Conservation (phyloP, 495 filamentous ascomycete species). For the Friedmanniomyces endolithicus region DNA sequence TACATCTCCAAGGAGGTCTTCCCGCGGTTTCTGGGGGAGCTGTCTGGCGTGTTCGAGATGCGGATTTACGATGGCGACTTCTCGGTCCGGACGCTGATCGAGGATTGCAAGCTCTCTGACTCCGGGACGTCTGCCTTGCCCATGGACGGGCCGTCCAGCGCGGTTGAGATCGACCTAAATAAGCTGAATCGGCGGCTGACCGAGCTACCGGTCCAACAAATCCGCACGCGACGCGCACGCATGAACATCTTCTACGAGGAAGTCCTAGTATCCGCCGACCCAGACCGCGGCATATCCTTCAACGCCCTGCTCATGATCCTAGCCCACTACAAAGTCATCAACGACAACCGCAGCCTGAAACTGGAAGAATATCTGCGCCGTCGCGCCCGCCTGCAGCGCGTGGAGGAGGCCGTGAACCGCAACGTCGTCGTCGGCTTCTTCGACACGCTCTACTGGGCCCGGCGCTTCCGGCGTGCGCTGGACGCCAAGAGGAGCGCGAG, state of each 20-base stretch:
- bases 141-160: slow-evolving; percentile 46
- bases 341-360: slow-evolving; percentile 85
- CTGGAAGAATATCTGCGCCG: slow-evolving; percentile 93
- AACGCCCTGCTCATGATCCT: slow-evolving; percentile 92
- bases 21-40: slow-evolving; percentile 73
- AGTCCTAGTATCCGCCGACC: slow-evolving; percentile 83
- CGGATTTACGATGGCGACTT: slow-evolving; percentile 89
- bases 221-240: slow-evolving; percentile 57
- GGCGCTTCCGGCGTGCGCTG: slow-evolving; percentile 61
- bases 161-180: slow-evolving; percentile 51
- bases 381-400: slow-evolving; percentile 76
- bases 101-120: slow-evolving; percentile 50
- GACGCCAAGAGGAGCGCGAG: slow-evolving; percentile 56
- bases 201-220: slow-evolving; percentile 59
- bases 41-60: slow-evolving; percentile 93
- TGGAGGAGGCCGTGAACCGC: slow-evolving; percentile 88
- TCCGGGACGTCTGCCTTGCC: slow-evolving; percentile 33
- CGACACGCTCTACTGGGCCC: slow-evolving; percentile 82
- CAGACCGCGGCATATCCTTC: slow-evolving; percentile 78
- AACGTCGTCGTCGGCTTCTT: slow-evolving; percentile 90
- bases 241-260: slow-evolving; percentile 95
- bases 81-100: slow-evolving; percentile 68
- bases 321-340: slow-evolving; percentile 98
- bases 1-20: slow-evolving; percentile 89
- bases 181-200: slow-evolving; percentile 63